phyloP scores from a whole-genome alignment of 768 basidiomycete species.

The Lentinula aciculospora region DNA sequence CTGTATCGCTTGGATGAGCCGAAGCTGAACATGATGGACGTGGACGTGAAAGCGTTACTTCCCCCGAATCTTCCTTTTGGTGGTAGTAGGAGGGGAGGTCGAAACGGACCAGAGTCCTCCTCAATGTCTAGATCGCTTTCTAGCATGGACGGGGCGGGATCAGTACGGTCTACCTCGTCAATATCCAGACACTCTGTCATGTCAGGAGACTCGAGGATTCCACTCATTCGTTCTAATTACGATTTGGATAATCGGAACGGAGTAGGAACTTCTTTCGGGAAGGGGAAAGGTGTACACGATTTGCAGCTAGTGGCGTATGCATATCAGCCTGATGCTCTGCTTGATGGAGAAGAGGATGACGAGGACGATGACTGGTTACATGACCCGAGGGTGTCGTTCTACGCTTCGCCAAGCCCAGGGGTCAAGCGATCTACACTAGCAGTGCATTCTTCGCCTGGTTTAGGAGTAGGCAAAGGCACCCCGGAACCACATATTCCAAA shows the following conservation, averaged over 20 bases:
- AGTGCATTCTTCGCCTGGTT: too few species aligned
- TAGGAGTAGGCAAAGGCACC: background rate
- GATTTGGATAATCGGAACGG: too few species aligned
- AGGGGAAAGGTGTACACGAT: background rate
- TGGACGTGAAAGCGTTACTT: background rate
- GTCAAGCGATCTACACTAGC: too few species aligned
- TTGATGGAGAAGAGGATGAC: background rate
- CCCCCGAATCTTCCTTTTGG: background rate
- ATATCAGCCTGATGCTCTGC: background rate
- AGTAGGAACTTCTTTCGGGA: too few species aligned
- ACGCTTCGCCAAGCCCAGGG: background rate
- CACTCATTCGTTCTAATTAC: background rate
- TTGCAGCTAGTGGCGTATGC: background rate
- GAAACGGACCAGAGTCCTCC: background rate
- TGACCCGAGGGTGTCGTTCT: background rate
- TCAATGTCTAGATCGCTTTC: background rate
- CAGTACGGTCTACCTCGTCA: background rate
- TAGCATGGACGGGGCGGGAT: background rate
- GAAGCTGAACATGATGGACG: background rate
- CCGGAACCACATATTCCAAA: too few species aligned
- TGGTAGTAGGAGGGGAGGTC: background rate
- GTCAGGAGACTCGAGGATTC: background rate
- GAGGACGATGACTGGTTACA: slow-evolving; percentile 5
- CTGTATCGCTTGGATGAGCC: background rate
- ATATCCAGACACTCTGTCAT: background rate